Evolutionary conservation across 768 basidiomycete genomes (phyloP), one percentile per base, ranked within the genome.

Genomic region (Panus rudis): DNA sequence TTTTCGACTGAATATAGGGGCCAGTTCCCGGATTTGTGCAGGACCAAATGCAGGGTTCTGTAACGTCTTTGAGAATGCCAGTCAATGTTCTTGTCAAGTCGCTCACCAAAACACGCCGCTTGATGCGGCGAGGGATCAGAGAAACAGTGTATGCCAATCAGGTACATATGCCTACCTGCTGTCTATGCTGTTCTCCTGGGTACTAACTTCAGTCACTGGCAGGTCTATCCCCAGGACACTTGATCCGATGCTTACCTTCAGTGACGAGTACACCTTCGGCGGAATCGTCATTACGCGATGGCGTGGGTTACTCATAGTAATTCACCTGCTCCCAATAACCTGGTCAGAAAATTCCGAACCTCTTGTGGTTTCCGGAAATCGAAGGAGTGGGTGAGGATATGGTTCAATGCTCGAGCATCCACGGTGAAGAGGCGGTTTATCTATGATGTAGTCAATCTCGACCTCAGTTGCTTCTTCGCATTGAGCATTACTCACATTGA

Each of bases 31-130:
- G 28, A 83, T 69, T 50, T 81, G 79, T 1, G 69, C 60, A 2
- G 69, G 66, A 1, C 81, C 78, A 50, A 85, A 85, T 0, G 80
- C 80, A 11, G 81, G 81, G 48, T 83, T 84, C 81, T 70, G 26
- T n/a, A n/a, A 35, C 33, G 16, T 35, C 33, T 16, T 35, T 17
- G n/a, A n/a, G n/a, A 22, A 13, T 1, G 3, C 4, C n/a, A 3
- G 5, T 8, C 45, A 38, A 25, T 37, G 17, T 41, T 25, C 21
- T 20, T 26, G 30, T 46, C 26, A 41, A 46, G 31, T 22, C 38
- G 41, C 17, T 14, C 30, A 25, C 23, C 33, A 13, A 47, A 23
- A 16, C 40, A 11, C 35, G 24, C 12, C 38, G 25, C 11, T 44
- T 24, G 32, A 34, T 23, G 16, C 5, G 21, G 33, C 33, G 10